These are phyloP conservation scores for Hypoxylon fragiforme DNA, from an alignment of 495 filamentous ascomycete genomes.

Conservation along the genomic window DNA sequence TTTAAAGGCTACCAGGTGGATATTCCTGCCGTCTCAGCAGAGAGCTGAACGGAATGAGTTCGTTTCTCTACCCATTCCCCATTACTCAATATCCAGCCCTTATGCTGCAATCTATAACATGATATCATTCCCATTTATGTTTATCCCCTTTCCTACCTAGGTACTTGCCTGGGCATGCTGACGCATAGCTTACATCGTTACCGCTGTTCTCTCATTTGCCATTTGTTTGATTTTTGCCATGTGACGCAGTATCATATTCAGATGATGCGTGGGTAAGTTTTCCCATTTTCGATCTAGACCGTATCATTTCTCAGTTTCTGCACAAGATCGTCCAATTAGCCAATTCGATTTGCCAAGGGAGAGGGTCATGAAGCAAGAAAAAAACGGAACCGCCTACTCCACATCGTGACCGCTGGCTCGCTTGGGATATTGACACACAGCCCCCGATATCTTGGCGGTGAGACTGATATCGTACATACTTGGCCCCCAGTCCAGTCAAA, in stretches of 20 bases:
- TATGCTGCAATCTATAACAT: too few species aligned
- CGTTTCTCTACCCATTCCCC: too few species aligned
- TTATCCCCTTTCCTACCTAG: neutral
- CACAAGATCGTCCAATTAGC: conserved; percentile 1
- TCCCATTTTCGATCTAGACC: neutral
- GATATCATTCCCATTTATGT: neutral
- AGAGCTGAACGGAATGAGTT: conserved; percentile 1
- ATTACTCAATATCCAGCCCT: too few species aligned
- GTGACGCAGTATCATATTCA: neutral
- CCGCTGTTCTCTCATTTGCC: too few species aligned
- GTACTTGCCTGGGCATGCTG: too few species aligned
- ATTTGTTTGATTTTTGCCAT: neutral
- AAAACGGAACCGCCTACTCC: conserved; percentile 26
- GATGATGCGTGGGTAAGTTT: neutral
- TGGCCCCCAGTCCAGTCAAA: too few species aligned
- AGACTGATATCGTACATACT: too few species aligned
- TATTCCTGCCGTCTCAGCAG: conserved; percentile 1
- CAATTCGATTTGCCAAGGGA: neutral
- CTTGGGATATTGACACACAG: conserved; percentile 13
- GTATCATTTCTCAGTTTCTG: neutral
- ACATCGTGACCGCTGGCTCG: conserved; percentile 18
- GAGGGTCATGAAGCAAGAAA: conserved; percentile 7
- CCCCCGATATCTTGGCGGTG: conserved; percentile 23
- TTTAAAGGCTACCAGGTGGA: conserved; percentile 46
- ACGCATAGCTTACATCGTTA: too few species aligned